Conservation (phyloP, 441 rosid genomes). For the Arabidopsis hybrid region DNA sequence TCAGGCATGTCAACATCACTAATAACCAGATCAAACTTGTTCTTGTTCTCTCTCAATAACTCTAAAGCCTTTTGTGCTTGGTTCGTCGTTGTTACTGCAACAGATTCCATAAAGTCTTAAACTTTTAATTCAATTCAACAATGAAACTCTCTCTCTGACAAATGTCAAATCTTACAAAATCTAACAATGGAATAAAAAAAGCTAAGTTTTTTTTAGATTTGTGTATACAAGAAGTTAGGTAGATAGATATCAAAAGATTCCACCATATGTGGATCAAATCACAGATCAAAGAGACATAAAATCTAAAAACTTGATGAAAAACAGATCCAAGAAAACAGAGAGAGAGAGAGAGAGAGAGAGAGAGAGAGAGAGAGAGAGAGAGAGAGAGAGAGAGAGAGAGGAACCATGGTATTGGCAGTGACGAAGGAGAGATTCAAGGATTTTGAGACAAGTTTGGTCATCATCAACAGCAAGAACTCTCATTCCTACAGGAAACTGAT, state of each 20-base stretch:
- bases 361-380: slow-evolving; percentile 4
- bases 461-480: slow-evolving; percentile 97
- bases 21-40: slow-evolving; percentile 75
- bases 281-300: too few relatives aligned
- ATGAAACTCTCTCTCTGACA: slow-evolving; percentile 16
- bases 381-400: slow-evolving; percentile 16
- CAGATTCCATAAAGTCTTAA: background rate
- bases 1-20: slow-evolving; percentile 92
- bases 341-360: background rate
- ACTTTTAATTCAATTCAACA: slow-evolving; percentile 8
- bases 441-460: slow-evolving; percentile 80
- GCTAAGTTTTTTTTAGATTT: too few relatives aligned
- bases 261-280: too few relatives aligned
- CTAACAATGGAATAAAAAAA: too few relatives aligned
- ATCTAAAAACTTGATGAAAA: background rate
- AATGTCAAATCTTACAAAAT: background rate
- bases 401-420: slow-evolving; percentile 85
- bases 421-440: slow-evolving; percentile 81
- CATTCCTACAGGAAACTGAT: slow-evolving; percentile 86
- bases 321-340: slow-evolving; percentile 31
- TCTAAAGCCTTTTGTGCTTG: slow-evolving; percentile 85
- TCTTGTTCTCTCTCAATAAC: slow-evolving; percentile 78
- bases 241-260: too few relatives aligned
- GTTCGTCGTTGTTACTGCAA: slow-evolving; percentile 80
- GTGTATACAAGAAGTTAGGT: too few relatives aligned